phyloP scores from a whole-genome alignment of 495 filamentous ascomycete genomes.

The Aspergillus biplanus region DNA sequence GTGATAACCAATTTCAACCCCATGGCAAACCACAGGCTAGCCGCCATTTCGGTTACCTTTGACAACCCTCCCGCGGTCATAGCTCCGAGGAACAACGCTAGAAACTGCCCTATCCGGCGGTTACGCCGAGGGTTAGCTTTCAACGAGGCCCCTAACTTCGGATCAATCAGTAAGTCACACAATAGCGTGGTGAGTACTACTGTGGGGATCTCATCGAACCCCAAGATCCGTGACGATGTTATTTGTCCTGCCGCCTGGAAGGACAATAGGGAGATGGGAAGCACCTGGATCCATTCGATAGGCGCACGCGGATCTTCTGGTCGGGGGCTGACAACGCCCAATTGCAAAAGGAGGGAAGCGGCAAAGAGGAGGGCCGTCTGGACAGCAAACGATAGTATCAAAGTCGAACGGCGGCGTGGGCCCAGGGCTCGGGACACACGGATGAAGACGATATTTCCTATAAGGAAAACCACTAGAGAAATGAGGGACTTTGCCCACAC shows the following conservation, averaged over 20 bases:
- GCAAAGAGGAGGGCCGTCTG: constrained; percentile 57
- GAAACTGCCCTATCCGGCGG: constrained; percentile 36
- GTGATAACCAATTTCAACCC: constrained; percentile 40
- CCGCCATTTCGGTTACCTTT: constrained; percentile 32
- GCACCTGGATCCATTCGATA: constrained; percentile 41
- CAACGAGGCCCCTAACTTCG: constrained; percentile 27
- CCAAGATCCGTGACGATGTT: constrained; percentile 59
- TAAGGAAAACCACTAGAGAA: constrained; percentile 36
- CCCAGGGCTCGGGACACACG: constrained; percentile 32
- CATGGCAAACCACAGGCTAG: constrained; percentile 44
- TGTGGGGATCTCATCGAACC: constrained; percentile 69
- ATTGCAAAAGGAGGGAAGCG: constrained; percentile 57
- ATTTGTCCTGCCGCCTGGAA: constrained; percentile 76
- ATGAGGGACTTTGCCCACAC: constrained; percentile 49
- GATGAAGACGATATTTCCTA: constrained; percentile 42
- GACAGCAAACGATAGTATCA: constrained; percentile 57
- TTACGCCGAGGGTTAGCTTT: constrained; percentile 39
- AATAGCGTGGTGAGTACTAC: constrained; percentile 70
- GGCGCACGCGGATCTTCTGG: constrained; percentile 41
- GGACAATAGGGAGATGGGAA: constrained; percentile 60
- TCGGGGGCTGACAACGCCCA: constrained; percentile 37
- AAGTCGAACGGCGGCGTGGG: constrained; percentile 50
- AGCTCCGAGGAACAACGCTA: constrained; percentile 41
- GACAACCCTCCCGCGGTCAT: constrained; percentile 44
- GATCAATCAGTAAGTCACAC: constrained; percentile 57